Base-by-base conservation (phyloP, 2,329 filamentous ascomycete genomes). In the Botryotinia calthae region DNA sequence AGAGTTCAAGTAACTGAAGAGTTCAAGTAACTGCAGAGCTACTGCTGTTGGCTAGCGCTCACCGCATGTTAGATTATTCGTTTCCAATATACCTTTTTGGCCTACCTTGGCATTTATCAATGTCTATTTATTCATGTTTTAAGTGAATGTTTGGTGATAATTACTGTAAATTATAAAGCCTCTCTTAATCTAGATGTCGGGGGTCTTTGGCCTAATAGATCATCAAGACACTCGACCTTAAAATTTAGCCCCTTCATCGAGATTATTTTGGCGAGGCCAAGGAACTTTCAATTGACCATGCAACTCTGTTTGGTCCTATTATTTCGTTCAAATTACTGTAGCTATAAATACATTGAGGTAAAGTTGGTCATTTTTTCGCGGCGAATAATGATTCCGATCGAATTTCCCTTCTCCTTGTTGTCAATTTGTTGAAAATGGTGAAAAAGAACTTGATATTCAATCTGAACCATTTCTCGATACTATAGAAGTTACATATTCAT, bases 291-390 rank as follows among this genome's bases (percentile, higher is more conserved):
- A 8, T 40, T n/a, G 51, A 18, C 3, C 12, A n/a, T n/a, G 12
- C 25, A 54, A 54, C 25, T 54, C 12, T 2, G 5, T n/a, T n/a
- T n/a, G n/a, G 0, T n/a, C 14, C 0, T 16, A n/a, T 7, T 16
- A 2, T 6, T 54, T 54, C 5, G 7, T n/a, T 16, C 12, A 16
- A 16, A 54, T 25, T 7, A 7, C 48, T n/a, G 5, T 14, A n/a
- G 0, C 1, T 48, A 2, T 9, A 8, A 2, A 48, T 48, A 48
- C 1, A 2, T 25, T 6, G 4, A 51, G 22, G 22, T 25, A 0
- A 14, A 8, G 1, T 25, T 48, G 2, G 3, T 10, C 22, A 5
- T 51, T 12, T 12, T 22, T 9, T 25, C 46, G 1, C 16, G 12
- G 12, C 14, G n/a, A 54, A 14, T n/a, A 16, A 16, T n/a, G 6